Conservation (phyloP, 306 rosid genomes). For the Mimosa bimucronata region DNA sequence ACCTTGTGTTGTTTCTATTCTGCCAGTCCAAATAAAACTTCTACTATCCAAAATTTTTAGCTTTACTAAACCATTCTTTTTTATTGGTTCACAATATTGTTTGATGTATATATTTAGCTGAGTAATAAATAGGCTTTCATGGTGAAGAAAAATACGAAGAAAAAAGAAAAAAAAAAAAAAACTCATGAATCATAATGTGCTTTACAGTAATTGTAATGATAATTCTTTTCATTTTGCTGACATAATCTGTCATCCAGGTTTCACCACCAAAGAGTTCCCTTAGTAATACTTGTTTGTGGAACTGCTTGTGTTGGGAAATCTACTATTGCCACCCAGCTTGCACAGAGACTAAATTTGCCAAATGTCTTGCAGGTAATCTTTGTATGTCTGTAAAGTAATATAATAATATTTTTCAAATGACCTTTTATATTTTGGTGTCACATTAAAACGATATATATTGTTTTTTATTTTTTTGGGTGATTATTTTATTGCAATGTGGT, state of each 20-base stretch:
- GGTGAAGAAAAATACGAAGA: slow-evolving; percentile 7
- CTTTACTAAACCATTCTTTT: not conserved
- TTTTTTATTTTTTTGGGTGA: not conserved
- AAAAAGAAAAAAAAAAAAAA: not conserved
- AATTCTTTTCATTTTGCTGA: slow-evolving; percentile 25
- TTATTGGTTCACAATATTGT: not conserved
- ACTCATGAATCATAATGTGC: slow-evolving; percentile 16
- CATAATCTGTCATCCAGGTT: slow-evolving; percentile 58
- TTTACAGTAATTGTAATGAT: slow-evolving; percentile 4
- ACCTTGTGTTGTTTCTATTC: slow-evolving; percentile 2
- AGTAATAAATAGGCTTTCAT: not conserved
- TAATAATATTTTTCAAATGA: not conserved
- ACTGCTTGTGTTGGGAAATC: slow-evolving; percentile 98
- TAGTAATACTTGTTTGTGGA: slow-evolving; percentile 96
- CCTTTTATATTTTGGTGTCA: slow-evolving; percentile 6
- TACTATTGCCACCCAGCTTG: slow-evolving; percentile 95
- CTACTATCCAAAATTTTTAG: not conserved
- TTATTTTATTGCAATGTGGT: not conserved
- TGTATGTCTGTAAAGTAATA: not conserved
- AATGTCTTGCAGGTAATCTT: slow-evolving; percentile 85
- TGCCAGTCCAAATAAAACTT: not conserved
- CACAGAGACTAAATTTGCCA: slow-evolving; percentile 93
- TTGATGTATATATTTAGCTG: not conserved
- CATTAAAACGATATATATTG: not conserved
- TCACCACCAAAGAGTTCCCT: slow-evolving; percentile 96